phyloP scores from a whole-genome alignment of 2,329 filamentous ascomycete species.

The Macrophomina phaseolina region DNA sequence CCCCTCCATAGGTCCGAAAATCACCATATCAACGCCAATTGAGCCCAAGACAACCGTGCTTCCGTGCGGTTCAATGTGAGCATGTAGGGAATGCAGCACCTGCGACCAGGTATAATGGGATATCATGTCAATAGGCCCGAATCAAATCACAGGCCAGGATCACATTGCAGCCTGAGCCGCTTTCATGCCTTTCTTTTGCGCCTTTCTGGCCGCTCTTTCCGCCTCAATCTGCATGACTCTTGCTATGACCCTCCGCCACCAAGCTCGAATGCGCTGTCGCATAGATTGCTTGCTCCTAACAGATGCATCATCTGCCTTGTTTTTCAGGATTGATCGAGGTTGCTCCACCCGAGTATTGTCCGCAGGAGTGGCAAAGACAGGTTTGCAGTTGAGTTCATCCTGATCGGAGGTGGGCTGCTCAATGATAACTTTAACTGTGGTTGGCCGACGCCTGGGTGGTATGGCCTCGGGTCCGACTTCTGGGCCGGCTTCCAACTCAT shows the following conservation, averaged over 20 bases:
- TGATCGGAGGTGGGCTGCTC: not conserved
- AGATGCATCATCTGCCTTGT: not conserved
- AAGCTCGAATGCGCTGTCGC: not conserved
- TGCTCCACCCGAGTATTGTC: not conserved
- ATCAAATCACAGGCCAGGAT: too few relatives aligned
- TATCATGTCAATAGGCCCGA: too few relatives aligned
- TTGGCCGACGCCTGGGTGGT: not conserved
- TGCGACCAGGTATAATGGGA: too few relatives aligned
- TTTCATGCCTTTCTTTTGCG: too few relatives aligned
- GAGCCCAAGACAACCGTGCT: too few relatives aligned
- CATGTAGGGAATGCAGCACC: too few relatives aligned
- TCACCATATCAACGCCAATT: too few relatives aligned
- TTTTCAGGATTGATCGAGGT: not conserved
- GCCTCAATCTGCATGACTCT: slow-evolving; percentile 11
- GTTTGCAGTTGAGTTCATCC: not conserved
- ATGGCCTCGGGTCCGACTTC: not conserved
- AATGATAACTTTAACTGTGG: not conserved
- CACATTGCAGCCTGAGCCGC: not conserved
- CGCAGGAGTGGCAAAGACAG: not conserved
- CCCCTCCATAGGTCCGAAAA: too few relatives aligned
- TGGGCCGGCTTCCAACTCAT: not conserved
- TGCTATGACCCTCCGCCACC: slow-evolving; percentile 10
- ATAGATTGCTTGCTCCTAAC: not conserved
- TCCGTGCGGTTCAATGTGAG: too few relatives aligned
- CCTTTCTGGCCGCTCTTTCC: not conserved